A percentile compares a stretch with the other conserved stretches of the same genome.
phyloP scores from a whole-genome alignment of 768 basidiomycete species.

The Lactarius trivialis region DNA sequence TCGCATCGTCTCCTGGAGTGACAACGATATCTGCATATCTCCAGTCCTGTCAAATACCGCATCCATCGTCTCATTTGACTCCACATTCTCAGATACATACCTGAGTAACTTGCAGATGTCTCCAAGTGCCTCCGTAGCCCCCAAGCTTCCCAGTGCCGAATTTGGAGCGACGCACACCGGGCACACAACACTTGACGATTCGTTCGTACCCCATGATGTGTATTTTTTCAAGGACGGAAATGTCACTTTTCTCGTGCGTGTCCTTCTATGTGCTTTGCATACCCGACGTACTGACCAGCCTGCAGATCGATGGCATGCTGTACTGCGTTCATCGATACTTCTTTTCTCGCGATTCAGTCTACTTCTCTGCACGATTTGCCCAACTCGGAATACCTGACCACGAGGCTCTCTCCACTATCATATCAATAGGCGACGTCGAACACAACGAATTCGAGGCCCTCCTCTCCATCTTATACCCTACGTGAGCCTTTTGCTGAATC shows the following conservation, averaged over 20 bases:
- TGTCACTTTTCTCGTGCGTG: constrained; percentile 16
- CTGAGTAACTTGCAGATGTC: not conserved
- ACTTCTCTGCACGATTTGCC: constrained; percentile 14
- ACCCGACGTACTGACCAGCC: not conserved
- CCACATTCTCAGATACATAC: not conserved
- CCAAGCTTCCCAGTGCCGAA: not conserved
- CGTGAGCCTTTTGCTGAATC: constrained; percentile 6
- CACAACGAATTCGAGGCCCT: constrained; percentile 17
- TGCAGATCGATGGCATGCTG: constrained; percentile 15
- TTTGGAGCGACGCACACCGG: not conserved
- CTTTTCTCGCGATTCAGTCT: constrained; percentile 19
- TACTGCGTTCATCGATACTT: constrained; percentile 21
- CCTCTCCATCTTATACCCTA: constrained; percentile 22
- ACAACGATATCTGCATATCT: not conserved
- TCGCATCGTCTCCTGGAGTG: not conserved
- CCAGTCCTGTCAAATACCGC: not conserved
- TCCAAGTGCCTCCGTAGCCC: not conserved
- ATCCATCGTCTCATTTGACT: not conserved
- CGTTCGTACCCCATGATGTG: constrained; percentile 3
- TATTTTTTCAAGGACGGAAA: constrained; percentile 21
- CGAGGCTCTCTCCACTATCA: constrained; percentile 1
- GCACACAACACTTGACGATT: not conserved
- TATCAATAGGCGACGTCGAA: constrained; percentile 9
- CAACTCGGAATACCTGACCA: constrained; percentile 6
- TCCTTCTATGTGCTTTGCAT: too few relatives aligned